A percentile compares a stretch with the other conserved stretches of the same genome.
These are phyloP conservation scores for Auricularia cornea DNA, from an alignment of 768 basidiomycete species.

Conservation along the genomic window DNA sequence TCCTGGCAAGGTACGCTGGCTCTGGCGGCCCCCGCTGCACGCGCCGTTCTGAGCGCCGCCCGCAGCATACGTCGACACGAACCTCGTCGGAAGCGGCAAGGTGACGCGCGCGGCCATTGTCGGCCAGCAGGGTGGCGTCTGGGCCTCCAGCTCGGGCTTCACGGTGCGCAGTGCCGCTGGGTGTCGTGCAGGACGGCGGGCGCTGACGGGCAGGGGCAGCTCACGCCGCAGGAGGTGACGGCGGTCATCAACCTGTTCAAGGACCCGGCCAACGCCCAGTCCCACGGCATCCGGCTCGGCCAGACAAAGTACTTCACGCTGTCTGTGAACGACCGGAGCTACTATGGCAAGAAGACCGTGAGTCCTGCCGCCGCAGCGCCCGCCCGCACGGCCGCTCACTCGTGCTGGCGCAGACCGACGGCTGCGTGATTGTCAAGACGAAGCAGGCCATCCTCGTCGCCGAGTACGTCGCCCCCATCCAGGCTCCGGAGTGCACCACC, in stretches of 20 bases:
- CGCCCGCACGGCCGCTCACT: not conserved
- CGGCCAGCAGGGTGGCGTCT: conserved; percentile 66
- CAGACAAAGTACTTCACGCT: conserved; percentile 73
- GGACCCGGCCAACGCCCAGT: conserved; percentile 33
- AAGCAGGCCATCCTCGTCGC: conserved; percentile 78
- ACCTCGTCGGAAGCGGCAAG: conserved; percentile 67
- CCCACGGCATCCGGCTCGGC: conserved; percentile 52
- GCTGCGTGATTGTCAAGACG: conserved; percentile 65
- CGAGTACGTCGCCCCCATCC: conserved; percentile 57
- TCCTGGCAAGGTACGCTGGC: conserved; percentile 56
- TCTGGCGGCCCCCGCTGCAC: not conserved
- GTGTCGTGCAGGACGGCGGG: not conserved
- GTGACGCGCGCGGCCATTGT: conserved; percentile 71
- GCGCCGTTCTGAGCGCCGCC: not conserved
- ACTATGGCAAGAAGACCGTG: conserved; percentile 75
- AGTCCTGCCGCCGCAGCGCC: conserved; percentile 21
- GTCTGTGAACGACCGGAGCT: conserved; percentile 36
- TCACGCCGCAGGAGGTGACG: conserved; percentile 56
- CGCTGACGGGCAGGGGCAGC: conserved; percentile 28
- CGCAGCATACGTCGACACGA: conserved; percentile 73
- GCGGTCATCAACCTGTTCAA: conserved; percentile 42
- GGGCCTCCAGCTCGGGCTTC: conserved; percentile 59
- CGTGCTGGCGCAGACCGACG: conserved; percentile 48
- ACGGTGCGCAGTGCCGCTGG: conserved; percentile 32
- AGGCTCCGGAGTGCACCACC: conserved; percentile 56